phyloP scores from a whole-genome alignment of 768 basidiomycete species.

The Lepiota brunneoincarnata region DNA sequence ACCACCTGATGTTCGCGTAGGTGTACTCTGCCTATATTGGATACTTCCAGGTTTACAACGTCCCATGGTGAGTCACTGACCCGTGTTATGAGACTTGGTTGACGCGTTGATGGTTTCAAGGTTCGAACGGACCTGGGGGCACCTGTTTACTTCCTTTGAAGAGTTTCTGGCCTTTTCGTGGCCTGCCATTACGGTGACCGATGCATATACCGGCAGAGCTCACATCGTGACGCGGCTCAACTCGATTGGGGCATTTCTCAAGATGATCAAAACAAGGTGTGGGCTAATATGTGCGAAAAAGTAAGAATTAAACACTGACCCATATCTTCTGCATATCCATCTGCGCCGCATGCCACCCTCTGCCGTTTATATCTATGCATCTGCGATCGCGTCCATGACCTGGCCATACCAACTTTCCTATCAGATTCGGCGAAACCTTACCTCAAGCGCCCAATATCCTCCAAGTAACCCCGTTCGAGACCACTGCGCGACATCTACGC shows the following conservation, averaged over 20 bases:
- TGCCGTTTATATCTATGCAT: neutral
- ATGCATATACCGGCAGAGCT: conserved; percentile 64
- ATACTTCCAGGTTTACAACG: conserved; percentile 66
- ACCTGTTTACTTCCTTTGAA: conserved; percentile 75
- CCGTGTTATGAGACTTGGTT: neutral
- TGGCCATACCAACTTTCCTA: conserved; percentile 5
- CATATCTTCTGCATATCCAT: conserved; percentile 6
- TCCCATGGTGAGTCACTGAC: conserved; percentile 53
- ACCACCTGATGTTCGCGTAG: conserved; percentile 20
- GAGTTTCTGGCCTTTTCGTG: conserved; percentile 80
- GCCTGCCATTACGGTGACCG: conserved; percentile 79
- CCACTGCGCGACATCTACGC: conserved; percentile 62
- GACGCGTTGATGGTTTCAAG: conserved; percentile 29
- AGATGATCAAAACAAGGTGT: conserved; percentile 83
- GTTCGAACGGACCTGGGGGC: conserved; percentile 81
- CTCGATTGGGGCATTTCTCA: conserved; percentile 71
- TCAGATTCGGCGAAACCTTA: conserved; percentile 73
- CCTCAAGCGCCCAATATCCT: conserved; percentile 73
- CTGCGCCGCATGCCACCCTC: neutral
- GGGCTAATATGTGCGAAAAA: neutral
- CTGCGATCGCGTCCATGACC: neutral
- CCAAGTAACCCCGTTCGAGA: conserved; percentile 67
- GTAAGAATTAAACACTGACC: neutral
- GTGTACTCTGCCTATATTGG: conserved; percentile 78
- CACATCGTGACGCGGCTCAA: conserved; percentile 79